phyloP scores from a whole-genome alignment of 2,329 filamentous ascomycete genomes.

The Chaetomiaceae sp. region DNA sequence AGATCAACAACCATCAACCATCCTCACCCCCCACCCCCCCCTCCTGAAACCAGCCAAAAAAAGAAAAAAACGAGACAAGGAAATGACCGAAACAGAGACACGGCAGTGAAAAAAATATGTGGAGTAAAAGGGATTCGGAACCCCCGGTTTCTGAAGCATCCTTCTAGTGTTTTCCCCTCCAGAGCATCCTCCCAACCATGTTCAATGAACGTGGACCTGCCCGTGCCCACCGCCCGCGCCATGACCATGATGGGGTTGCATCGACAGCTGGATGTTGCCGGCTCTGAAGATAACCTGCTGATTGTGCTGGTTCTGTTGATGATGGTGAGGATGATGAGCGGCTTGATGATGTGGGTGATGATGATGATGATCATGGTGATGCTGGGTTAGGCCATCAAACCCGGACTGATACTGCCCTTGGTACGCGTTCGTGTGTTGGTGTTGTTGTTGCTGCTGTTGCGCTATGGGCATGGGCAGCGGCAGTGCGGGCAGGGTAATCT shows the following conservation, averaged over 20 bases:
- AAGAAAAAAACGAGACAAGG: too few species aligned
- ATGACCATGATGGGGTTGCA: not conserved
- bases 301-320: not conserved
- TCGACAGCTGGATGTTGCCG: not conserved
- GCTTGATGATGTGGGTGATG: not conserved
- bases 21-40: too few species aligned
- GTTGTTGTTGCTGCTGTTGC: not conserved
- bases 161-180: too few species aligned
- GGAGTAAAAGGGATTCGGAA: too few species aligned
- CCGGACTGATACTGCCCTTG: not conserved
- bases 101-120: too few species aligned
- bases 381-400: not conserved
- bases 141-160: too few species aligned
- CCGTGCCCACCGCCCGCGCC: too few species aligned
- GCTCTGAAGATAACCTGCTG: not conserved
- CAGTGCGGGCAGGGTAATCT: not conserved
- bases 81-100: too few species aligned
- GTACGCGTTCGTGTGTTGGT: not conserved
- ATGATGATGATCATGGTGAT: not conserved
- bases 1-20: too few species aligned
- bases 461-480: not conserved
- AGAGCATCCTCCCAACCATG: too few species aligned
- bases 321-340: not conserved
- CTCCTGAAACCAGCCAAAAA: too few species aligned
- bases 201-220: too few species aligned